Conservation (phyloP, 2,329 filamentous ascomycete species). For the Cordyceps tenuipes region DNA sequence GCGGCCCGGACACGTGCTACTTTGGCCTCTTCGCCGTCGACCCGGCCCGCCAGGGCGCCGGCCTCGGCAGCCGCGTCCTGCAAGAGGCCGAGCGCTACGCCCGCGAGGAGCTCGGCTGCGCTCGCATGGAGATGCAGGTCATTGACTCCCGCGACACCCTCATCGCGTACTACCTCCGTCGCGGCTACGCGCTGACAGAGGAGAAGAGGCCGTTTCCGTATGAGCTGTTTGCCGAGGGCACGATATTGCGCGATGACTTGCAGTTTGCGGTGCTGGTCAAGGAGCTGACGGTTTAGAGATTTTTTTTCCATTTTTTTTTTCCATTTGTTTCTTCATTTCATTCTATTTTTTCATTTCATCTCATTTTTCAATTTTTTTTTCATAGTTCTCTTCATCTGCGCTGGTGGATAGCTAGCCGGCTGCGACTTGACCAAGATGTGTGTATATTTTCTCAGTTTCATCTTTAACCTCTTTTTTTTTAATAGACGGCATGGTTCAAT, state of each 20-base stretch:
- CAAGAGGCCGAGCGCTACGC: constrained; percentile 32
- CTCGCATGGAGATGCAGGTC: constrained; percentile 35
- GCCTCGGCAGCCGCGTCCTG: constrained; percentile 34
- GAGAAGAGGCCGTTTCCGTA: constrained; percentile 36
- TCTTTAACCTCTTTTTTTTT: too few relatives aligned
- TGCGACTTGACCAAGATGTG: too few relatives aligned
- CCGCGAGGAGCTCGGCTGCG: constrained; percentile 23
- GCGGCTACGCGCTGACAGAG: constrained; percentile 33
- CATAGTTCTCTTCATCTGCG: too few relatives aligned
- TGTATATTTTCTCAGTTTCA: too few relatives aligned
- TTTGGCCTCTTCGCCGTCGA: constrained; percentile 43
- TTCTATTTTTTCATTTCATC: too few relatives aligned
- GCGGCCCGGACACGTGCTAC: constrained; percentile 25
- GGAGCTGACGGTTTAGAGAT: constrained; percentile 18
- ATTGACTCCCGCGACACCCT: constrained; percentile 35
- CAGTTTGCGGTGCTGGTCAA: constrained; percentile 35
- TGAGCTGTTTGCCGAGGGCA: constrained; percentile 26
- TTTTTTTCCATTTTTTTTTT: background rate
- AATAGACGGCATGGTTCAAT: constrained; percentile 11
- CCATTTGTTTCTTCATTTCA: too few relatives aligned
- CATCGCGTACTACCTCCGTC: constrained; percentile 36
- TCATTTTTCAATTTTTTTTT: background rate
- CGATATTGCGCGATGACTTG: constrained; percentile 33
- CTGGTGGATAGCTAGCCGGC: background rate
- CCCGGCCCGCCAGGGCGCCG: constrained; percentile 32